Conservation (phyloP, 495 filamentous ascomycete genomes). For the Penicillium cataractarum region DNA sequence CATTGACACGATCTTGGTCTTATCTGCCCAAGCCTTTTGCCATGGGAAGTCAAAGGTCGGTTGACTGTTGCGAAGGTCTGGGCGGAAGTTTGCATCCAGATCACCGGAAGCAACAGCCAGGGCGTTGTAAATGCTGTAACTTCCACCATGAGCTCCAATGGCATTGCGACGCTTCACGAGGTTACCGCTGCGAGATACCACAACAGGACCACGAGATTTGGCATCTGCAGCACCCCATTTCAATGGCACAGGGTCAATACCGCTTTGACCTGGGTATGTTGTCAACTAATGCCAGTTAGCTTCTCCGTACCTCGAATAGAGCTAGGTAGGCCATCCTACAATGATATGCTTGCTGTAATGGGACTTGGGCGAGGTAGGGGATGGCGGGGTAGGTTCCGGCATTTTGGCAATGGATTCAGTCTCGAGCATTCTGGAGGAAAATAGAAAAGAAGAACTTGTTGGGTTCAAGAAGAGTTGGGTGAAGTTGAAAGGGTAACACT, state of each 20-base stretch:
- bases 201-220: constrained; percentile 78
- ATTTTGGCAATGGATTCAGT: constrained; percentile 25
- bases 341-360: constrained; percentile 50
- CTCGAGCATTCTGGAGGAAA: constrained; percentile 22
- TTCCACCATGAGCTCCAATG: constrained; percentile 88
- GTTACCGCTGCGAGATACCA: constrained; percentile 75
- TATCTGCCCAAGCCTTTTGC: constrained; percentile 86
- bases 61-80: constrained; percentile 93
- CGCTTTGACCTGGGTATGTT: constrained; percentile 92
- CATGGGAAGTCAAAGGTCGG: constrained; percentile 86
- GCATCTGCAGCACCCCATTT: constrained; percentile 85
- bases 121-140: constrained; percentile 97
- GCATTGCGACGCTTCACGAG: constrained; percentile 88
- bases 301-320: neutral
- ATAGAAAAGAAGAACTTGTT: neutral
- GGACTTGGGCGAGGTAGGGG: constrained; percentile 31
- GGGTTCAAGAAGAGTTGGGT: neutral
- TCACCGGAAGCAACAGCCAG: constrained; percentile 91
- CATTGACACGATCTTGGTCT: constrained; percentile 96
- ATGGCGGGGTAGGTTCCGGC: constrained; percentile 27
- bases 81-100: constrained; percentile 79
- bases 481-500: constrained; percentile 4
- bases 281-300: constrained; percentile 54
- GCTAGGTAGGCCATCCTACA: constrained; percentile 26
- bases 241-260: constrained; percentile 87